Percentiles rank a stretch among this genome's conserved stretches.
phyloP scores from a whole-genome alignment of 192 early-diverging fungal genomes.

The Backusella parvicylindrica region DNA sequence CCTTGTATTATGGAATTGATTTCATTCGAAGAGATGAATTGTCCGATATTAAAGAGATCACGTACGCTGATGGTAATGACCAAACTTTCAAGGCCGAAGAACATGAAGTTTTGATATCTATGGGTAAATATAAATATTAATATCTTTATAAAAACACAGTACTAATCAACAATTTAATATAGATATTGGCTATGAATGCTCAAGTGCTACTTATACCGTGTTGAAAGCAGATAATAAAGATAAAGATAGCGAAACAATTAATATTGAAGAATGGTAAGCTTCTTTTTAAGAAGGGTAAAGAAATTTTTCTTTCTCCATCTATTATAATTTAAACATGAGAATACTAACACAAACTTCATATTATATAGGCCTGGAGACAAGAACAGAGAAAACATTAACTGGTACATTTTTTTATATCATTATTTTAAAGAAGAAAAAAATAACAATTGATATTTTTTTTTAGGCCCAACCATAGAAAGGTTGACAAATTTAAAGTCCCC shows the following conservation, averaged over 20 bases:
- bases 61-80: not conserved
- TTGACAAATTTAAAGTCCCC: not conserved
- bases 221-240: not conserved
- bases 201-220: not conserved
- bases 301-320: not conserved
- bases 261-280: not conserved
- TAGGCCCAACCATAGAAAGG: not conserved
- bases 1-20: not conserved
- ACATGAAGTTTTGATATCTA: not conserved
- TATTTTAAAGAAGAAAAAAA: not conserved
- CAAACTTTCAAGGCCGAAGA: not conserved
- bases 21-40: not conserved
- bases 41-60: not conserved
- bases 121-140: not conserved
- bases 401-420: not conserved
- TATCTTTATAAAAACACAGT: not conserved
- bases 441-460: not conserved
- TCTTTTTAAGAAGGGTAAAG: not conserved
- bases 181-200: not conserved
- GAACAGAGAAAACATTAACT: not conserved
- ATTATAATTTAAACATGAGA: not conserved
- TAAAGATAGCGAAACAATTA: not conserved
- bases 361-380: not conserved
- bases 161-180: not conserved
- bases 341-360: not conserved